A percentile compares a stretch with the other conserved stretches of the same genome.
phyloP scores from a whole-genome alignment of 2,329 filamentous ascomycete species.

The Beauveria scarabaeidicola region DNA sequence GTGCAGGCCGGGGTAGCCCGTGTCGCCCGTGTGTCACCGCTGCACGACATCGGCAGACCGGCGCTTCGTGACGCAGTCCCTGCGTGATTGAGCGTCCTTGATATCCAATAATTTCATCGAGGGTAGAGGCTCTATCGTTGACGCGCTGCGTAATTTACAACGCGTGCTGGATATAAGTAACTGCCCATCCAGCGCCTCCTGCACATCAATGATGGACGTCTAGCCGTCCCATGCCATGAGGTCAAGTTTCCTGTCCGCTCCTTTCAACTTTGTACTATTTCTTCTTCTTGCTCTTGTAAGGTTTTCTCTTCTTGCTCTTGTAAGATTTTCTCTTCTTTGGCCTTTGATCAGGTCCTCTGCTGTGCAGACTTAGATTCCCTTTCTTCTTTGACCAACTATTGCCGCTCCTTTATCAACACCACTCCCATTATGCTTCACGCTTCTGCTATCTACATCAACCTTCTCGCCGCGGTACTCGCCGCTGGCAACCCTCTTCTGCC shows the following conservation, averaged over 20 bases:
- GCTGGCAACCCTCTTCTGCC: constrained; percentile 21
- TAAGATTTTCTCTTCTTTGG: constrained; percentile 5
- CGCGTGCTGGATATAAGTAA: background rate
- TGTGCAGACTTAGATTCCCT: constrained; percentile 25
- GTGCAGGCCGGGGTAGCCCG: background rate
- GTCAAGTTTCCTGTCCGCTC: background rate
- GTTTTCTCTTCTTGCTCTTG: constrained; percentile 13
- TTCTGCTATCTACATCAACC: background rate
- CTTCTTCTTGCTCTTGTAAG: constrained; percentile 10
- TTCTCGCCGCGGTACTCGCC: constrained; percentile 19
- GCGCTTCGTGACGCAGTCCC: constrained; percentile 4
- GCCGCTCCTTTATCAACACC: background rate
- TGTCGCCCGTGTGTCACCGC: background rate
- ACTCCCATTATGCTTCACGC: constrained; percentile 16
- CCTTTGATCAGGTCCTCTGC: constrained; percentile 19
- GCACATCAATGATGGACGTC: background rate
- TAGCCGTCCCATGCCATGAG: constrained; percentile 8
- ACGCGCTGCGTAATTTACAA: background rate
- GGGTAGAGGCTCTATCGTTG: background rate
- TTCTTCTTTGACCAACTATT: background rate
- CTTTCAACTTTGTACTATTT: constrained; percentile 12
- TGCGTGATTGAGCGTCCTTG: background rate
- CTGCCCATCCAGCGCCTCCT: background rate
- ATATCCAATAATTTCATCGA: background rate
- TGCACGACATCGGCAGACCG: background rate